Evolutionary conservation across 306 rosid genomes (phyloP).

Genomic region (Pyrus betulifolia): DNA sequence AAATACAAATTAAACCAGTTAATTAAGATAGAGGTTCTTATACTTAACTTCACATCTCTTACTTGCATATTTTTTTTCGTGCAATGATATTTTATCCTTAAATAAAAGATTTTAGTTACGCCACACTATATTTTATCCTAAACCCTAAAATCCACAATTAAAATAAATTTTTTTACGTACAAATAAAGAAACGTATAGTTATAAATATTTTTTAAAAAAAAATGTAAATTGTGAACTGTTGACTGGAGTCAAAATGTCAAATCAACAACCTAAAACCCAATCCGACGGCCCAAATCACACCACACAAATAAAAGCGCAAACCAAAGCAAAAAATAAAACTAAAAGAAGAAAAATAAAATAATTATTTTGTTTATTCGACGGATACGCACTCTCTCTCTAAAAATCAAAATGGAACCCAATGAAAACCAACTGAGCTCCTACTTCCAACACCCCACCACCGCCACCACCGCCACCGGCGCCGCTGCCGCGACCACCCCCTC

Average conservation of each 20-base stretch:
- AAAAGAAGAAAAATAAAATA: conserved; percentile 15
- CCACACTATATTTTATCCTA: no score
- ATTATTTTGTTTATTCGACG: conserved; percentile 27
- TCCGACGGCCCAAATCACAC: conserved; percentile 21
- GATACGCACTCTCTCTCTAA: conserved; percentile 14
- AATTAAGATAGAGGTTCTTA: no score
- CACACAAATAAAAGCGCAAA: neutral
- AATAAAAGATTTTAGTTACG: no score
- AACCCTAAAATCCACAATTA: no score
- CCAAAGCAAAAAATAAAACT: neutral
- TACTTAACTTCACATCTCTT: neutral
- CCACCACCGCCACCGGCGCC: conserved; percentile 16
- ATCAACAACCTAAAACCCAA: conserved; percentile 13
- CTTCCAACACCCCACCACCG: conserved; percentile 40
- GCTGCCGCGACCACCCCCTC: conserved; percentile 20
- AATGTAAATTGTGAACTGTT: neutral
- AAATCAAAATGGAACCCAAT: conserved; percentile 76
- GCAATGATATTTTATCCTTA: no score
- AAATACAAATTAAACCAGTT: no score
- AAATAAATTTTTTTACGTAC: no score
- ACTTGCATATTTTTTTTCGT: no score
- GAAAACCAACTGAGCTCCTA: conserved; percentile 80
- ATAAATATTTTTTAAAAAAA: no score
- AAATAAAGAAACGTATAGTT: neutral
- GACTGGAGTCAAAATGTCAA: conserved; percentile 1